A percentile compares a stretch with the other conserved stretches of the same genome.
Conservation (phyloP, 2,329 filamentous ascomycete species). For the Aspergillus tamarii region DNA sequence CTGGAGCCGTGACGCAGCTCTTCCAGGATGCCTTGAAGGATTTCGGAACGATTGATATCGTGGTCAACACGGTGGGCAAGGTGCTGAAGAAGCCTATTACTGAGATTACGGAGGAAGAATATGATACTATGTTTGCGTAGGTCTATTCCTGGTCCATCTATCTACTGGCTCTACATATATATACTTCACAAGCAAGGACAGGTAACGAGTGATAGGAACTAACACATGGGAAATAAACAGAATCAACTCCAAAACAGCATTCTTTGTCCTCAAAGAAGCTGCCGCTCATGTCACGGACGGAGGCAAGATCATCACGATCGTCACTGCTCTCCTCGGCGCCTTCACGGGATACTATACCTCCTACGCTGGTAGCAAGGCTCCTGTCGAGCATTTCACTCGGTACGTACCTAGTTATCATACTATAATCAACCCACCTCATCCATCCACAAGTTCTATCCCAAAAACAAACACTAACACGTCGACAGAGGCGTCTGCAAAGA, state of each 20-base stretch:
- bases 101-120: conserved; percentile 50
- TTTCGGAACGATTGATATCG: conserved; percentile 53
- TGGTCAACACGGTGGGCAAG: conserved; percentile 57
- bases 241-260: conserved; percentile 52
- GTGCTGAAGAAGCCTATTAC: conserved; percentile 52
- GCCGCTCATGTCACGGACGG: conserved; percentile 48
- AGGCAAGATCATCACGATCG: conserved; percentile 53
- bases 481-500: conserved; percentile 56
- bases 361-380: conserved; percentile 59
- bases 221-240: conserved; percentile 22
- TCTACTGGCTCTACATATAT: not conserved
- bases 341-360: conserved; percentile 52
- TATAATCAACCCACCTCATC: not conserved
- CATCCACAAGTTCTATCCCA: not conserved
- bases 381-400: conserved; percentile 63
- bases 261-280: conserved; percentile 51
- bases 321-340: conserved; percentile 51
- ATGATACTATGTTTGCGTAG: conserved; percentile 53
- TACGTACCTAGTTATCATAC: conserved; percentile 26
- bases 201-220: not conserved
- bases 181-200: not conserved
- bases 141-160: conserved; percentile 18
- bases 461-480: not conserved
- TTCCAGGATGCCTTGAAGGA: conserved; percentile 45
- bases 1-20: conserved; percentile 44